Evolutionary conservation across 2,329 filamentous ascomycete species (phyloP), one percentile per base, ranked within the genome.

Genomic region (Didymella segeticola): DNA sequence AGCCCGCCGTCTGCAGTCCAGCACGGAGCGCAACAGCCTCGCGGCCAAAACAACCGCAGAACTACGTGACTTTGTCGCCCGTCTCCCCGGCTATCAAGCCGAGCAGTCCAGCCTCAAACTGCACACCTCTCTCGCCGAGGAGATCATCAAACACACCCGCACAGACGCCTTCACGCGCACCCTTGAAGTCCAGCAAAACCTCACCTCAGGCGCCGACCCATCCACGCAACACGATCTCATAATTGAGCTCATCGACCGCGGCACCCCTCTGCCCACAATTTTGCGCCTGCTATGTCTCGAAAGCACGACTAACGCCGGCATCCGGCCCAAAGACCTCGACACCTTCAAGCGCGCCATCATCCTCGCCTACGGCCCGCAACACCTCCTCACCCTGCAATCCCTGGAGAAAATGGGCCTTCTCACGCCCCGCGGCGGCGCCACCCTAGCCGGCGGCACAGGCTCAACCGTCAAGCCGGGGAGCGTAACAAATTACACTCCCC

Each of bases 351-450:
- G 90, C 39, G 85, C 95, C 43, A 86, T 99, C 46, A 80, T 97
- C 7, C 90, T 97, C 69, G 93, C 91, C 1, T 99, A 99, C 68
- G 95, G 95, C 22, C 93, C 96, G 70, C 93, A 98, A 70, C 95
- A 99, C 71, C 80, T 99, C 12, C 82, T 98, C 37, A 99, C 96
- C 0, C 85, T 99, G 26, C 85, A 90, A 62, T 88, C 89, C 11
- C 82, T 99, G 30, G 95, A 98, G 70, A 96, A 93, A 70, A 86
- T 97, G 69, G 90, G 93, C 56, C 82, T 99, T 10, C 88, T 99
- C 47, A 80, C 92, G 46, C 87, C 91, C 0, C 68, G 75, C 12
- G 73, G 72, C 19, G 73, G 73, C 25, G 57, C 70, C 5, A 61
- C 63, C 11, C 56, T 73, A 1, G 68, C 90, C 27, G 86, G 88